Conservation (phyloP, 495 filamentous ascomycete species). For the Xylaria acuta region DNA sequence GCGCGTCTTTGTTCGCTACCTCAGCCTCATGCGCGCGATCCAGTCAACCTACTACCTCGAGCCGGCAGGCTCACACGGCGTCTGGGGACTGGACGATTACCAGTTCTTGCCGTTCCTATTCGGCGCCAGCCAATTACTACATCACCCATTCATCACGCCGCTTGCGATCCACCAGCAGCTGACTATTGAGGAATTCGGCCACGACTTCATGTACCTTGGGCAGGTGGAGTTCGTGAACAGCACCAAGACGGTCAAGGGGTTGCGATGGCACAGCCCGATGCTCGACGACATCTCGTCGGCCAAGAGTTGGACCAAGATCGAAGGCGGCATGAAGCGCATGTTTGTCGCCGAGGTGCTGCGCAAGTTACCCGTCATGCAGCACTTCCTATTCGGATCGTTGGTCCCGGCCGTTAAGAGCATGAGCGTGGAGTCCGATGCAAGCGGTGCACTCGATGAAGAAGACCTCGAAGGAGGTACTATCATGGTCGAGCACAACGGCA, state of each 20-base stretch:
- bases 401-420: slow-evolving; percentile 82
- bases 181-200: slow-evolving; percentile 82
- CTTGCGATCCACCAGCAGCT: slow-evolving; percentile 84
- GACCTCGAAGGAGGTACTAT: slow-evolving; percentile 62
- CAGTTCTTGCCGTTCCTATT: slow-evolving; percentile 97
- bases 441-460: slow-evolving; percentile 47
- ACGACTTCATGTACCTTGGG: slow-evolving; percentile 85
- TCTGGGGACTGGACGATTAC: slow-evolving; percentile 98
- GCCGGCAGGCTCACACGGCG: slow-evolving; percentile 91
- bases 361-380: slow-evolving; percentile 97
- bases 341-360: slow-evolving; percentile 90
- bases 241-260: slow-evolving; percentile 93
- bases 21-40: slow-evolving; percentile 77
- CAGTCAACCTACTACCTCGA: slow-evolving; percentile 94
- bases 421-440: slow-evolving; percentile 64
- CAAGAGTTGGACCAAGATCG: slow-evolving; percentile 90
- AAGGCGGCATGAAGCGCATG: slow-evolving; percentile 95
- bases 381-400: slow-evolving; percentile 89
- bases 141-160: slow-evolving; percentile 87
- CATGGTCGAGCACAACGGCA: slow-evolving; percentile 66
- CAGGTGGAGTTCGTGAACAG: slow-evolving; percentile 94
- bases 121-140: slow-evolving; percentile 85
- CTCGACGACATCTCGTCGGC: slow-evolving; percentile 96
- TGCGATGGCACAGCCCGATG: slow-evolving; percentile 98
- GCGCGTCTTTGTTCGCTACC: slow-evolving; percentile 79